Percentiles rank a stretch among this genome's conserved stretches.
phyloP scores from a whole-genome alignment of 164 flowering plant species.

The Liquidambar formosana region DNA sequence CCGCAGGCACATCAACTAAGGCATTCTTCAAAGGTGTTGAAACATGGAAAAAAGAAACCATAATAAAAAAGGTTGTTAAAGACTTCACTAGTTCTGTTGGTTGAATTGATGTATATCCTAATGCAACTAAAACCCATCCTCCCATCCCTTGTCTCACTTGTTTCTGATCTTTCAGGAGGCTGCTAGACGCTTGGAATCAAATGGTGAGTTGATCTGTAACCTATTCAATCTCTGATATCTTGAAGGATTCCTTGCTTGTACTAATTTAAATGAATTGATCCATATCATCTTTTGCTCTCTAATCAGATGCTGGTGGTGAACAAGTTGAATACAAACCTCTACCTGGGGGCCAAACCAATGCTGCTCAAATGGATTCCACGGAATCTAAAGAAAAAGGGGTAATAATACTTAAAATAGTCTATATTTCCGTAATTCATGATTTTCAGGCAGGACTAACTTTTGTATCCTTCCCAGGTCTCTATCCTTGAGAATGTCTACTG shows the following conservation, averaged over 20 bases:
- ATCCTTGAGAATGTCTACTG: slow-evolving; percentile 66
- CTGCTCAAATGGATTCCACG: slow-evolving; percentile 18
- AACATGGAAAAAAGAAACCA: slow-evolving; percentile 86
- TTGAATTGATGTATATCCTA: background rate
- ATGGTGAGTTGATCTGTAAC: slow-evolving; percentile 36
- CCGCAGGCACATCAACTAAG: slow-evolving; percentile 73
- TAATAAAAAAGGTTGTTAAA: slow-evolving; percentile 49
- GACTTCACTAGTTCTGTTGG: background rate
- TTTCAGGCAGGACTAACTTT: slow-evolving; percentile 6
- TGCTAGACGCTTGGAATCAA: slow-evolving; percentile 39
- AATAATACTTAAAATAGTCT: slow-evolving; percentile 8
- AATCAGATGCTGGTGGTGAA: slow-evolving; percentile 33
- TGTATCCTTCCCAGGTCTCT: slow-evolving; percentile 44
- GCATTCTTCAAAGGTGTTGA: slow-evolving; percentile 78
- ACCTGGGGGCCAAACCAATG: slow-evolving; percentile 44
- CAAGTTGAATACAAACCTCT: slow-evolving; percentile 53
- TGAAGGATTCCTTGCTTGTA: background rate
- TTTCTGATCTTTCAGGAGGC: slow-evolving; percentile 54
- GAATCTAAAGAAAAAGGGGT: slow-evolving; percentile 37
- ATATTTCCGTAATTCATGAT: background rate
- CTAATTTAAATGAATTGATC: background rate
- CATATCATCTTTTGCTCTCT: background rate
- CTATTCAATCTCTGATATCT: background rate
- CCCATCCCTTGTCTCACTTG: background rate
- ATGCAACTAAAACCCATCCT: background rate